Evolutionary conservation across 306 rosid genomes (phyloP), one percentile per base, ranked within the genome.

Genomic region (Calophaca sinica): DNA sequence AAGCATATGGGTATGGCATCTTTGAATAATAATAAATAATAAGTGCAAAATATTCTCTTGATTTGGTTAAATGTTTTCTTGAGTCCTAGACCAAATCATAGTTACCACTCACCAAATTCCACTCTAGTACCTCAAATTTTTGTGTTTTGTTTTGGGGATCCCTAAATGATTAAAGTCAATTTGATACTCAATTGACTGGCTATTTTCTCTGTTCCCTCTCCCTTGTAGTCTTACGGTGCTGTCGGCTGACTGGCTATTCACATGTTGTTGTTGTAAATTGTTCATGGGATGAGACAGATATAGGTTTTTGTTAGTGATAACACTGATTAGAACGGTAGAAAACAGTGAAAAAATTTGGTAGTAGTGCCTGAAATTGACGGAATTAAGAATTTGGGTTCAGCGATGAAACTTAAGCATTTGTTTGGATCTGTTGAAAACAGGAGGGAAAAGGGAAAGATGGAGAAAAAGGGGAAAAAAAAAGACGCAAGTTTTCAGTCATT

Each of bases 41-140:
- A 9, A 70, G 39, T 81, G 53, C 61, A 36, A 67, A 63, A 15
- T 48, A 45, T 58, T 29, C 45, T 53, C 9, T 48, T 44, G 12
- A 51, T 58, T 33, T n/a, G 60, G 38, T 76, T 77, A 50, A 46
- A 58, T 57, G 14, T 64, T 59, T 76, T 67, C 58, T 53, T 10
- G 31, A 57, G 31, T 20, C 52, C 67, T 46, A 20, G 33, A 41
- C 29, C 52, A 54, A 54, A 4, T 55, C 48, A 65, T 42, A 39
- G 41, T 66, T 31, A 53, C 64, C n/a, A n/a, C n/a, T n/a, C n/a
- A n/a, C n/a, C n/a, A n/a, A n/a, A n/a, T n/a, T n/a, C n/a, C n/a
- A n/a, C n/a, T n/a, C n/a, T n/a, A 3, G 12, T 38, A 48, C 44
- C 44, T 15, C 39, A 31, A 46, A 7, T 3, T 7, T 59, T 76